Evolutionary conservation across 2,329 filamentous ascomycete genomes (phyloP), one percentile per base, ranked within the genome.

Genomic region (Aureobasidium sp.): DNA sequence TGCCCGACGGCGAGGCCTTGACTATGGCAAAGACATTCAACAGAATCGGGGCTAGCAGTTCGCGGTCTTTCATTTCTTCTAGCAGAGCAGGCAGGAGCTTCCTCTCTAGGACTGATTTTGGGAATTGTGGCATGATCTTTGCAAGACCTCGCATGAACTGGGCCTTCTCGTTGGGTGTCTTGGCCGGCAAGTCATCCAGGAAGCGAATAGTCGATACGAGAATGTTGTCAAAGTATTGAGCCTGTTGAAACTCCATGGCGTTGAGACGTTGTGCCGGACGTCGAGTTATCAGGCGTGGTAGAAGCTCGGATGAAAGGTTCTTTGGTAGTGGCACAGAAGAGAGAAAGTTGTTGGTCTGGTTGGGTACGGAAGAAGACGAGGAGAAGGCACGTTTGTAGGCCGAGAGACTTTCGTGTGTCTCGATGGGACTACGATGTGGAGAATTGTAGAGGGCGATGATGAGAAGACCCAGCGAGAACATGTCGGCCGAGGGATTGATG

Each of bases 191-290:
- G 0, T 87, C 84, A 69, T 99, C 94, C 29, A 99, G 79, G 71
- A 99, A 99, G 14, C 94, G 89, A 65, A 99, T 96, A 0, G 94
- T 97, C 0, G 92, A 96, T 25, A 99, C 91, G 5, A 99, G 81
- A 49, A 97, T 90, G 70, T 97, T 99, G 75, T 99, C 91, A 72
- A 99, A 99, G 72, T 95, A 99, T 67, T 90, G 87, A 70, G 91
- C 95, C 73, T 97, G 86, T 71, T 99, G 94, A 68, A 99, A 97
- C 69, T 96, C 93, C 60, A 84, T 86, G 5, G 93, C 91, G 29
- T 87, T 91, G 78, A 97, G 84, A 48, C 94, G 85, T 72, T 96
- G 90, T 3, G 91, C 91, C 2, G 94, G 91, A 61, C 91, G 82
- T 65, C 94, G 83, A 0, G 93, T 94, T 62, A 99, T 92, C 48